phyloP scores from a whole-genome alignment of 148 eudicot species.

The Nyssa sinensis region DNA sequence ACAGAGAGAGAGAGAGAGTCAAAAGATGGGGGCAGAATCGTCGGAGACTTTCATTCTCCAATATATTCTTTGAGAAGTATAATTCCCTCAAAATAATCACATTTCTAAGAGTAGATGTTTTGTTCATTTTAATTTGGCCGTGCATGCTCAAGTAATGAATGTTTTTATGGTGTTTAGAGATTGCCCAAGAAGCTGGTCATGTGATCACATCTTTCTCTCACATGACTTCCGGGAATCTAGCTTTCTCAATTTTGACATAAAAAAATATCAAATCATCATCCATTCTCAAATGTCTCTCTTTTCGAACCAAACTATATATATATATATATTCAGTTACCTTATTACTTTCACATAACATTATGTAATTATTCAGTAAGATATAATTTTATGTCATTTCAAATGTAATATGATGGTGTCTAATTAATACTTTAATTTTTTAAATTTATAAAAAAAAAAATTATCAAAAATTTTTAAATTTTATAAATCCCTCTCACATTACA shows the following conservation, averaged over 20 bases:
- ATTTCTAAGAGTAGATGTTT: too few relatives aligned
- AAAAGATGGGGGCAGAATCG: slow-evolving; percentile 28
- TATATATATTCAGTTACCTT: background rate
- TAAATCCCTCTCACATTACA: too few relatives aligned
- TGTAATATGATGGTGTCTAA: too few relatives aligned
- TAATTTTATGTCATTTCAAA: too few relatives aligned
- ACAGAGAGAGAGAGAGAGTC: slow-evolving; percentile 23
- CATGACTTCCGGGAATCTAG: slow-evolving; percentile 35
- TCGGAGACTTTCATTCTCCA: slow-evolving; percentile 42
- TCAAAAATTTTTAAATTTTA: too few relatives aligned
- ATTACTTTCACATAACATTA: background rate
- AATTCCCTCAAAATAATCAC: background rate
- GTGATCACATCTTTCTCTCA: slow-evolving; percentile 23
- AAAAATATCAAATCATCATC: slow-evolving; percentile 6
- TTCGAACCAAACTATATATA: too few relatives aligned
- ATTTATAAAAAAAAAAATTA: too few relatives aligned
- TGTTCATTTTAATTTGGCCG: background rate
- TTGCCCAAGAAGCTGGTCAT: slow-evolving; percentile 9
- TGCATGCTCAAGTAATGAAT: background rate
- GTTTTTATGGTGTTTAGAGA: background rate
- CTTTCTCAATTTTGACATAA: background rate
- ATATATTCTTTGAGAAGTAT: slow-evolving; percentile 29
- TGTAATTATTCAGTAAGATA: too few relatives aligned
- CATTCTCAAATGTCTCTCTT: background rate
- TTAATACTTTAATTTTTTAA: too few relatives aligned